A percentile compares a stretch with the other conserved stretches of the same genome.
Evolutionary conservation across 306 rosid genomes (phyloP).

Genomic region (Casuarina cunninghamiana): DNA sequence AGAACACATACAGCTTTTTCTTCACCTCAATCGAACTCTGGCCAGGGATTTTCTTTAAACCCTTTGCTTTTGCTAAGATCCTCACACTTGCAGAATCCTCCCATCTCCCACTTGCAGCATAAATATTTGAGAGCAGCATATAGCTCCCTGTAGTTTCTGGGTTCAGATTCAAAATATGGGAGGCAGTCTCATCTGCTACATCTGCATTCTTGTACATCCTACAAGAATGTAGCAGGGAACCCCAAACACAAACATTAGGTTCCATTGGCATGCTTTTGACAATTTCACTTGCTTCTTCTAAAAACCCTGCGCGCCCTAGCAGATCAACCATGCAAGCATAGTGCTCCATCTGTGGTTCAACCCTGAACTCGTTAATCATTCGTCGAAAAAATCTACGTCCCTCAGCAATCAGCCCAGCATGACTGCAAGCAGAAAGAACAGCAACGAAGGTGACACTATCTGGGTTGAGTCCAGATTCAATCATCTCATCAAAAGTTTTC

Average conservation of each 20-base stretch:
- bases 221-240: constrained; percentile 75
- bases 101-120: constrained; percentile 81
- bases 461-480: constrained; percentile 52
- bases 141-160: constrained; percentile 56
- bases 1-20: constrained; percentile 58
- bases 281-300: constrained; percentile 66
- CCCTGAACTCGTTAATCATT: constrained; percentile 50
- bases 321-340: constrained; percentile 87
- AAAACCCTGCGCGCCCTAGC: constrained; percentile 75
- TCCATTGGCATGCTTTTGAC: constrained; percentile 65
- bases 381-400: constrained; percentile 54
- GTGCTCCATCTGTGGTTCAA: constrained; percentile 76
- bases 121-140: constrained; percentile 79
- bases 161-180: constrained; percentile 40
- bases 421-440: constrained; percentile 84
- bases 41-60: constrained; percentile 65
- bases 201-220: constrained; percentile 59
- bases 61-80: constrained; percentile 64
- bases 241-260: constrained; percentile 79
- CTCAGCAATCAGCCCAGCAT: constrained; percentile 60
- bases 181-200: constrained; percentile 54
- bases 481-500: constrained; percentile 55
- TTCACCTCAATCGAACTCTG: constrained; percentile 85
- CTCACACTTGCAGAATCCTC: constrained; percentile 80
- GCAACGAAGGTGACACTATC: constrained; percentile 68